These are phyloP conservation scores for Diaporthe longicolla DNA, from an alignment of 2,329 filamentous ascomycete species.

Conservation along the genomic window DNA sequence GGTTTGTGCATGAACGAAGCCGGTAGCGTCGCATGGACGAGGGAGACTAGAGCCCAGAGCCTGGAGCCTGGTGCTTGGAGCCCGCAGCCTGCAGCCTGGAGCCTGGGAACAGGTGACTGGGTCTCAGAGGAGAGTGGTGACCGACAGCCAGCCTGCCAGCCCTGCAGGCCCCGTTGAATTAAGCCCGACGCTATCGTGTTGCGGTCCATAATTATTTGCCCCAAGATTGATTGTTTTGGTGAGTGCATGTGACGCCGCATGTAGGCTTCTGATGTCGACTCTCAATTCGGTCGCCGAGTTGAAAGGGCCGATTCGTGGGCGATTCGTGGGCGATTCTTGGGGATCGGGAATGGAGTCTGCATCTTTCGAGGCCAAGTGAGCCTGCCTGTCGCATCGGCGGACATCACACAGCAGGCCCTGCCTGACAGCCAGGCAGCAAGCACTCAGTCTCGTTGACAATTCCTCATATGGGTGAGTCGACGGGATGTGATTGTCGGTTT, in stretches of 20 bases:
- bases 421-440: not conserved
- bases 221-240: not conserved
- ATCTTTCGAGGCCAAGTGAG: conserved; percentile 24
- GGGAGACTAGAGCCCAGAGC: conserved; percentile 3
- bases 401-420: conserved; percentile 13
- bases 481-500: not conserved
- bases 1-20: conserved; percentile 40
- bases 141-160: conserved; percentile 1
- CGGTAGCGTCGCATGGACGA: conserved; percentile 36
- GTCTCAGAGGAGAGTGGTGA: not conserved
- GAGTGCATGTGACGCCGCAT: not conserved
- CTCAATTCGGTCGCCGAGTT: conserved; percentile 12
- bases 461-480: conserved; percentile 12
- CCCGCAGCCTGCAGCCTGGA: conserved; percentile 17
- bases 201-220: not conserved
- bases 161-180: not conserved
- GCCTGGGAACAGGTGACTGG: not conserved
- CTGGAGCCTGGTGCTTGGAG: conserved; percentile 6
- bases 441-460: conserved; percentile 11
- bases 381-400: not conserved
- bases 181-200: not conserved
- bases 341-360: conserved; percentile 17
- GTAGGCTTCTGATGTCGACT: not conserved
- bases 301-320: conserved; percentile 36
- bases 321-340: conserved; percentile 33